Evolutionary conservation across 345 rosid genomes (phyloP), one percentile per base, ranked within the genome.

Genomic region (Pistacia vera): DNA sequence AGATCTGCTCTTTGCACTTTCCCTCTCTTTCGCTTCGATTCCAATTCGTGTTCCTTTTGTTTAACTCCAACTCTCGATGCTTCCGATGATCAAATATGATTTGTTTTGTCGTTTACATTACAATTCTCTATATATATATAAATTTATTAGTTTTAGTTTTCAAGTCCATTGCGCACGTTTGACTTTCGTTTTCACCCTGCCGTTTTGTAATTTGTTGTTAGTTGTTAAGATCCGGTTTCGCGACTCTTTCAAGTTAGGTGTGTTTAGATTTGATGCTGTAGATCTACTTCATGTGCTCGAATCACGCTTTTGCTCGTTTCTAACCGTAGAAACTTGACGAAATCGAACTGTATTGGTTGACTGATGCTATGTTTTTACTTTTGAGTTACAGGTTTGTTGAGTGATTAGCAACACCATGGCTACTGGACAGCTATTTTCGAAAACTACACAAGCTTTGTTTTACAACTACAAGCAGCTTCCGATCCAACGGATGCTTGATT

Each of bases 401-500:
- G 81, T 44, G 65, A 58, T 71, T 14, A 41, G 75, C 76, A 55
- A 61, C 54, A 75, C 80, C 74, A 92, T 95, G 99, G 94, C 99
- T 13, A 92, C 98, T 18, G 99, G 99, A 62, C 99, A 95, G 75
- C 88, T 93, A 25, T 95, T 95, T 82, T 95, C 99, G 17, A 85
- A 86, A 49, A 88, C 90, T 54, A 93, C 98, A 10, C 98, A 95
- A 75, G 96, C 99, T 7, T 77, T 92, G 78, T 93, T 95, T 86
- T 95, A 95, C 81, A 95, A 95, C 74, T 95, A 92, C 79, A 95
- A 95, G 91, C 97, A 89, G 82, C 98, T 92, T 72, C 99, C 99
- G 1, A 86, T 95, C 70, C 99, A 95, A 78, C 97, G 99, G 77
- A 95, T 93, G 99, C 99, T 95, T 82, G 98, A 95, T 88, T 95